phyloP scores from a whole-genome alignment of 495 filamentous ascomycete species.

The Neurospora sp. region DNA sequence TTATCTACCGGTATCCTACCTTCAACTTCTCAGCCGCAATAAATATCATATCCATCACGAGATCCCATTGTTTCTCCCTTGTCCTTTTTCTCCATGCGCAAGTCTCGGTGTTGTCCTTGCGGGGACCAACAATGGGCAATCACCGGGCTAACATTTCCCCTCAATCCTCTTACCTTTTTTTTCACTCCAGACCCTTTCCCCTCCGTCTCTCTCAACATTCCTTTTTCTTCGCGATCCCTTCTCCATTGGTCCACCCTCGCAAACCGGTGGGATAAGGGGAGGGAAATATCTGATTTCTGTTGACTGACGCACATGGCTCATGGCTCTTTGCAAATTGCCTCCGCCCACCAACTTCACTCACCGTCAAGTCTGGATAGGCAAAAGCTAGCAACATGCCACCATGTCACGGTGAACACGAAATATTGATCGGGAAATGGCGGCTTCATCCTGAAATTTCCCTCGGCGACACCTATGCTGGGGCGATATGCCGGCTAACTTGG shows the following conservation, averaged over 20 bases:
- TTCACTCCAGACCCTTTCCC: neutral
- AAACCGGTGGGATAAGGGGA: neutral
- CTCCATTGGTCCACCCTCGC: neutral
- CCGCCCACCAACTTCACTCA: neutral
- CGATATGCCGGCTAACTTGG: neutral
- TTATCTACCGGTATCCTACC: neutral
- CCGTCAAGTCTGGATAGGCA: neutral
- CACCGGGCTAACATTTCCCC: neutral
- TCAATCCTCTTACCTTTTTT: neutral
- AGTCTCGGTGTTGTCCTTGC: neutral
- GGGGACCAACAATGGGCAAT: neutral
- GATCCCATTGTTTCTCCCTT: neutral
- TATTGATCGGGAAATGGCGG: neutral
- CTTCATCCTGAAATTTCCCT: neutral
- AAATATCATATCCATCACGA: neutral
- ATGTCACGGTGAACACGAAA: neutral
- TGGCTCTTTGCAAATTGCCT: neutral
- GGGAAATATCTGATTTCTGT: neutral
- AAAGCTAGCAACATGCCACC: neutral
- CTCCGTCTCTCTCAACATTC: neutral
- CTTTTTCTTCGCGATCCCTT: neutral
- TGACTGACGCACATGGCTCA: neutral
- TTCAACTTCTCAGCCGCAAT: neutral
- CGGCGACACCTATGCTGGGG: neutral
- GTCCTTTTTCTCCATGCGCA: neutral